Base-by-base conservation (phyloP, 75 land plant species). In the Cryptomeria japonica region DNA sequence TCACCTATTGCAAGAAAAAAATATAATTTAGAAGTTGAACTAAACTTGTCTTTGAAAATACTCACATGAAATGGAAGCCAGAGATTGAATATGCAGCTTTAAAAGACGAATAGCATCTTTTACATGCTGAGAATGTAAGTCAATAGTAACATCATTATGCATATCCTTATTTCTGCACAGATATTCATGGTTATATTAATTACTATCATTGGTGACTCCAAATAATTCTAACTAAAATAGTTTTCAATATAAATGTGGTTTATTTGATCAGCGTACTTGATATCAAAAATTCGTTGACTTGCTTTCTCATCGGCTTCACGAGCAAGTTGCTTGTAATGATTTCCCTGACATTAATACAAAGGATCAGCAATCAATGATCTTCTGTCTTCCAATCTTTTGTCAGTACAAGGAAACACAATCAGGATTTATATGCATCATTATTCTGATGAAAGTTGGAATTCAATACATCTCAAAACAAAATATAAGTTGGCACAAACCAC, bases 111-210 rank as follows among this genome's bases (percentile, higher is more conserved):
- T 94, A 41, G 98, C 98, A 80, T 92, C 92, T 85, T 92, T 89
- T 28, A 94, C 94, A 91, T 95, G 97, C 86, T 94, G 98, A 13
- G 95, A 97, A 91, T 96, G 98, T 87, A 96, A 91, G 87, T 96
- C 98, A 89, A 96, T 96, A n/a, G 98, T 96, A 53, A 96, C 91
- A 41, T 89, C 91, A 87, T 96, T 95, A 68, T 90, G 90, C 64
- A 95, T 91, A 70, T 68, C 87, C 77, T 88, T 94, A 88, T 96
- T 96, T 88, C 98, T 96, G 96, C 87, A 47, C 55, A 90, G 3
- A 31, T 53, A 80, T 15, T 87, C 75, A 85, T 61, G 53, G 39
- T 12, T 28, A 82, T 41, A 44, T 61, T 87, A 64, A 31, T 56
- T 49, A 61, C 64, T 37, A 88, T 39, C 80, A 88, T 68, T 41